Evolutionary conservation across 352 stramenopile species (phyloP).

Genomic region (Phytophthora ohioensis): DNA sequence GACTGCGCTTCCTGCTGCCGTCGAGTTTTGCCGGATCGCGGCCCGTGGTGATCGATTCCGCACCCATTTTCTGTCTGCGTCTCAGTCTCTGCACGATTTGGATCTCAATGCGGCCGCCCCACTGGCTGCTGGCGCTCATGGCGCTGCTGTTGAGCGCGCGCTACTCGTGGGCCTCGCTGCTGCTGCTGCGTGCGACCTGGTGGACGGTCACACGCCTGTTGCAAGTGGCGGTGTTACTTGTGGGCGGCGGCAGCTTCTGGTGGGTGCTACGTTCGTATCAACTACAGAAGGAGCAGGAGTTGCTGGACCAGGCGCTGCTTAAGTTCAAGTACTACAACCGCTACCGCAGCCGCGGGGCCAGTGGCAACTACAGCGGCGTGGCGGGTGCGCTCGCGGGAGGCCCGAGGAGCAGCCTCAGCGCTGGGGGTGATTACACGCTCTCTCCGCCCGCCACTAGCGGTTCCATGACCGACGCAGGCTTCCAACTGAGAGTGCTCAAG

Average conservation of each 20-base stretch:
- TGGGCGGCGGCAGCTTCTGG: slow-evolving; percentile 65
- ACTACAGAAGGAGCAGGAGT: slow-evolving; percentile 67
- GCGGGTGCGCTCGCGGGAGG: not conserved
- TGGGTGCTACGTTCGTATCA: slow-evolving; percentile 71
- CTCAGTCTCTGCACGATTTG: slow-evolving; percentile 16
- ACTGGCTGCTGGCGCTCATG: slow-evolving; percentile 25
- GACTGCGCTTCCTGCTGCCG: slow-evolving; percentile 5
- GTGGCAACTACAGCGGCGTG: slow-evolving; percentile 10
- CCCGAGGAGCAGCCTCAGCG: slow-evolving; percentile 11
- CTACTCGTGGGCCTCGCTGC: slow-evolving; percentile 29
- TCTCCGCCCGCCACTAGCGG: slow-evolving; percentile 3
- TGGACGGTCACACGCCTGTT: slow-evolving; percentile 43
- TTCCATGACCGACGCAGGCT: slow-evolving; percentile 49
- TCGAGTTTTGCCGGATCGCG: not conserved
- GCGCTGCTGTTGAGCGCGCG: slow-evolving; percentile 40
- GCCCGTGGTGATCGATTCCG: slow-evolving; percentile 12
- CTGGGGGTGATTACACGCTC: slow-evolving; percentile 12
- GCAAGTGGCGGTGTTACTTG: slow-evolving; percentile 56
- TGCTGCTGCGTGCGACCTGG: slow-evolving; percentile 32
- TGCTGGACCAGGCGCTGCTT: slow-evolving; percentile 57
- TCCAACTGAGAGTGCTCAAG: slow-evolving; percentile 68
- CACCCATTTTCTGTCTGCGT: slow-evolving; percentile 11
- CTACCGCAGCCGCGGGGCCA: slow-evolving; percentile 50
- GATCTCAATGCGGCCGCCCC: slow-evolving; percentile 27
- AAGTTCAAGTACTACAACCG: slow-evolving; percentile 63